Base-by-base conservation (phyloP, 176 grass and related monocot genomes). In the Aegilops umbellulata region DNA sequence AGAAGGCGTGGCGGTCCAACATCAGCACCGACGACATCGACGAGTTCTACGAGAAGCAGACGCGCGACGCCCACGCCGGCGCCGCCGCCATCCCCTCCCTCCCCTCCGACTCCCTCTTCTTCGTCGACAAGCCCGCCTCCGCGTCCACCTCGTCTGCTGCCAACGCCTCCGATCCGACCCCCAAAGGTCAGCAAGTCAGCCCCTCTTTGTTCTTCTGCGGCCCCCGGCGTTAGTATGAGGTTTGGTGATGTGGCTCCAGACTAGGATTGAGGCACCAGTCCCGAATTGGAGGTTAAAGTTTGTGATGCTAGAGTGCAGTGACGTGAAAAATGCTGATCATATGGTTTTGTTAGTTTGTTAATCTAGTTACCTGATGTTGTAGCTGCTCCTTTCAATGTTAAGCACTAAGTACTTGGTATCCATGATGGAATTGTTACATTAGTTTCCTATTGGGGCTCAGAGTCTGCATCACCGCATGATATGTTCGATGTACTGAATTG, bases 1-100 rank as follows among this genome's bases (percentile, higher is more conserved):
- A 98, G 92, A 98, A 98, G 92, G 97, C 94, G 19, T 98, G 97
- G 97, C 90, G 97, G 20, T 64, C 94, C 57, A 98, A 99, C 88
- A 99, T 99, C 90, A 30, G 80, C 69, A 95, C 95, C 6, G 89
- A 92, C 51, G 93, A 98, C 87, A 92, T 95, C 83, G 89, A 95
- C 7, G 93, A 93, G 4, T 98, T 93, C 83, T 90, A 87, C 84
- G 89, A 98, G 89, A 93, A 95, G 85, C 82, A 89, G 87, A 98
- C 87, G 20, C 91, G 83, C 35, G 91, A 97, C 15, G 65, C 87
- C 11, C 90, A 91, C 81, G 87, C 83, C 19, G 95, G 95, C 69
- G 85, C 90, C 86, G 77, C 60, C 76, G 72, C 75, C 41, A 86
- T 94, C 84, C 86, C 90, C 2, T 77, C 90, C 20, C 66, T 97